Base-by-base conservation (phyloP, 2,329 filamentous ascomycete species). In the Boeremia lycopersici region DNA sequence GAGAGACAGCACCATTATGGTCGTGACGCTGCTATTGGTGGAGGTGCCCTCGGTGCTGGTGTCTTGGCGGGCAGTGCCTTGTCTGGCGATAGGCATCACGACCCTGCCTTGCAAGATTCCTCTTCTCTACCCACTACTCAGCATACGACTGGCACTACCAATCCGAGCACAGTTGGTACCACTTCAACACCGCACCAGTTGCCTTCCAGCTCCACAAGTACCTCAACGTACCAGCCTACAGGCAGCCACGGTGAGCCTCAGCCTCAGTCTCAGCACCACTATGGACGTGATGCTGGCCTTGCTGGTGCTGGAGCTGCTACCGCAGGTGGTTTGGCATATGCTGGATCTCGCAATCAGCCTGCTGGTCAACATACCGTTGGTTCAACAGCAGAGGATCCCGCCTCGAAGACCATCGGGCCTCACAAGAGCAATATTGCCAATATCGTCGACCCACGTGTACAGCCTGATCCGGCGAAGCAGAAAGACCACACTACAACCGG, bases 361-460 rank as follows among this genome's bases (percentile, higher is more conserved):
- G n/a, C 33, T 34, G 65, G 60, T 40, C 62, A 67, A 29, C 65
- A 63, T 13, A 56, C 62, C 7, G 50, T 67, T 30, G 60, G 59
- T 23, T 48, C 66, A 0, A 66, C 63, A 3, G 15, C 59, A 7
- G 61, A 65, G 28, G 68, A 66, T 46, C 68, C 67, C 9, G 67
- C 69, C 2, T 60, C 64, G 2, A 63, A 57, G 31, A 72, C 68
- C 10, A 58, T 69, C 15, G 70, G 68, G 2, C 69, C 70, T 10
- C 71, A 73, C 48, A 56, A 57, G 26, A 70, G 65, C 61, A 73
- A 72, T 47, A 49, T 72, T 36, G 69, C 67, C 3, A 74, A 73
- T 35, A 59, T 72, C 11, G 6, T 71, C 9, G 72, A 73, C 30
- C 68, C 69, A 7, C 56, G 69, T n/a, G 69, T 72, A 6, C 53